Evolutionary conservation across 148 eudicot species (phyloP).

Genomic region (Mesembryanthemum crystallinum): DNA sequence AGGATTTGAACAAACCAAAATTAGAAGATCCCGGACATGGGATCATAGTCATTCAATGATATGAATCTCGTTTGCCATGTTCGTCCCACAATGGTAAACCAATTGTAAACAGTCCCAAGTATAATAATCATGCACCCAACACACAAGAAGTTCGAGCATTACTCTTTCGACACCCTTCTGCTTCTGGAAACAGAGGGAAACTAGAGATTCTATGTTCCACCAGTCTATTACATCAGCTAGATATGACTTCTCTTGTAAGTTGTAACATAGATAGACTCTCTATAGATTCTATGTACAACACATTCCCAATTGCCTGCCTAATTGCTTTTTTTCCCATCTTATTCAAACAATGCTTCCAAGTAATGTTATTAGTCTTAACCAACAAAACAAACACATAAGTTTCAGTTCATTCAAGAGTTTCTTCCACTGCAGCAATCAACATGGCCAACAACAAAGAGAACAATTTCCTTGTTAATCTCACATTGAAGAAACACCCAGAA

Average conservation of each 20-base stretch:
- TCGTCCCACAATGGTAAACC: background rate
- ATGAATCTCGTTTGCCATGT: slow-evolving; percentile 2
- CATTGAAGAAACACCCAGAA: background rate
- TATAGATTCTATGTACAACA: too few species aligned
- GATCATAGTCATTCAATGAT: background rate
- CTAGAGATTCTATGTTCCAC: background rate
- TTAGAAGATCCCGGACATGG: background rate
- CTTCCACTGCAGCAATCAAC: background rate
- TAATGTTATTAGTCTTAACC: too few species aligned
- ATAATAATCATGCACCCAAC: background rate
- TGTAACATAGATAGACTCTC: too few species aligned
- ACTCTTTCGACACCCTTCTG: background rate
- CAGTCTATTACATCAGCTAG: background rate
- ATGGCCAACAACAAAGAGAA: background rate
- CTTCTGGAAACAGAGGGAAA: background rate
- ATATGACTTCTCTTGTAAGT: too few species aligned
- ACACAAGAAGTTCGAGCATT: background rate
- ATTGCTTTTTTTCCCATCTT: background rate
- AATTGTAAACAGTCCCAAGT: background rate
- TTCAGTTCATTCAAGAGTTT: background rate
- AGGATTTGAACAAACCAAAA: background rate
- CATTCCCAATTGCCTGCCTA: background rate
- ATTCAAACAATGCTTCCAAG: background rate
- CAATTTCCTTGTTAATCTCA: background rate
- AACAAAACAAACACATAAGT: too few species aligned